Evolutionary conservation across 2,329 filamentous ascomycete species (phyloP), one percentile per base, ranked within the genome.

Genomic region (Colletotrichum cereale): DNA sequence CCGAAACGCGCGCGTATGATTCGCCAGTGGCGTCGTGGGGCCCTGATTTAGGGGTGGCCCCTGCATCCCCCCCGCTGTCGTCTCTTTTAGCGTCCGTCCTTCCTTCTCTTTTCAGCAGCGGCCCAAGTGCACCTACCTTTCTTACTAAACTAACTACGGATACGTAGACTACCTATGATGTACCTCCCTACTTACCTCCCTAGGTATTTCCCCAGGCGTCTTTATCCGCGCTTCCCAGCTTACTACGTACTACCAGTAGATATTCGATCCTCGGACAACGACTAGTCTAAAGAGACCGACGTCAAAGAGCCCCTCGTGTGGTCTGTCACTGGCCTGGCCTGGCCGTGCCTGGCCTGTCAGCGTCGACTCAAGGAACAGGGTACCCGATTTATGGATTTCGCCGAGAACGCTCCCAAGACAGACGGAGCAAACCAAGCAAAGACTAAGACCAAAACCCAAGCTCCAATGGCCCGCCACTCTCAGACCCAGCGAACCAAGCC

Each of bases 1-100:
- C 40, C 29, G 26, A 73, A 68, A 73, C 67, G 67, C 71, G 64
- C 67, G 65, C 64, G 21, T 65, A 47, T 73, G 71, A 74, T 74
- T 74, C 67, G 73, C 26, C 36, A 34, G 31, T 31, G 48, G 34
- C 48, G 21, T 40, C 12, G 34, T 26, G 36, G 42, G 24, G 29
- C 56, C 66, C 62, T 31, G 40, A 56, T 61, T 31, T 71, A 42
- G 21, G 40, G n/a, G 29, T 64, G 53, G 56, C 67, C 67, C 67
- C 67, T 71, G 67, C 67, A 42, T 71, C 18, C 18, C n/a, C 44
- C n/a, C 44, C 38, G 34, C 48, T 67, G 48, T 61, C 40, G 36
- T 50, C 64, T 29, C 55, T 63, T 56, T 69, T 71, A 62, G 64
- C 60, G 63, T 61, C 67, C 56, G 62, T 62, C 48, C 2, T 24